Base-by-base conservation (phyloP, 306 rosid species). In the Cyamopsis tetragonoloba region DNA sequence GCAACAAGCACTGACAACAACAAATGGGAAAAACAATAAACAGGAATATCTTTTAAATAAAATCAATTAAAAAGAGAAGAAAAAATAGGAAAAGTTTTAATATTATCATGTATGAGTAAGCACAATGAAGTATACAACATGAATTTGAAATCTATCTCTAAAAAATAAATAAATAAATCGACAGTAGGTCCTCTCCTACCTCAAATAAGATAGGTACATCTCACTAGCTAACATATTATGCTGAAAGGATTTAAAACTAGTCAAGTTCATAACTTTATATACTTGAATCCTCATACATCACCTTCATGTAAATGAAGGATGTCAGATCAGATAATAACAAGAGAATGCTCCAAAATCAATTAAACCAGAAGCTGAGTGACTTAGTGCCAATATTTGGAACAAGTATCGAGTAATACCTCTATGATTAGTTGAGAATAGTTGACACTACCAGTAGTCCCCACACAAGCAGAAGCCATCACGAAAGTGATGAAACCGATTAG, bases 401-500 rank as follows among this genome's bases (percentile, higher is more conserved):
- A 43, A 41, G 9, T 23, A 65, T 35, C 32, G 44, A 26, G 11
- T 18, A 22, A 66, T 30, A 42, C 30, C 37, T 15, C 63, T 22
- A 15, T 27, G 22, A 66, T 55, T 28, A 56, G 65, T 39, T 23
- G 47, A 58, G 51, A 42, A 23, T 22, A 58, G 60, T 67, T 68
- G 51, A 35, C 67, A 26, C 54, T 77, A 81, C 86, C 82, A 81
- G 51, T 77, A 81, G 65, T 81, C 82, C 14, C 86, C 74, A 46
- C 82, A 81, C 6, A 82, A 81, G 64, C 86, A 81, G 17, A 19
- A 50, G 1, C 86, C 82, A 69, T 81, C 66, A 22, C 57, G 59
- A 30, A 81, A 73, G 61, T 81, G 86, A 50, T 81, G 86, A 48
- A 81, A 81, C 19, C 86, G 54, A 70, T 81, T 81, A 38, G 82